Base-by-base conservation (phyloP, 371 early-diverging fungal species). In the Dinochytrium kinnereticum region DNA sequence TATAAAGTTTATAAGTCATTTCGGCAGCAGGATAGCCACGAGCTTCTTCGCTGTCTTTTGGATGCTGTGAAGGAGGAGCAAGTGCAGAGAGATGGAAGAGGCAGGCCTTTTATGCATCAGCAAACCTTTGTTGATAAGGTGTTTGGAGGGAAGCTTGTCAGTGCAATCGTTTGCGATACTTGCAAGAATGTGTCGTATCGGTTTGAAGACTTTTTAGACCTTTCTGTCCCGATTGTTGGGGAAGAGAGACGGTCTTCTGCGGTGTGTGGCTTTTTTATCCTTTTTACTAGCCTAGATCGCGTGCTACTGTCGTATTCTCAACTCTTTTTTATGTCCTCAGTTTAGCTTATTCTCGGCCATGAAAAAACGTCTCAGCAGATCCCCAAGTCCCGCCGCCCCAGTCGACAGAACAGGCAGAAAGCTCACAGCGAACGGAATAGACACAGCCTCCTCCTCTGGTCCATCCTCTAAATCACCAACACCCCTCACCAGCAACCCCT, bases 11-110 rank as follows among this genome's bases (percentile, higher is more conserved):
- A 90, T 70, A 81, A 82, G 7, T 78, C 81, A 10, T 87, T 79
- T 75, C 74, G 81, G 1, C 90, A 91, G 75, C 90, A 91, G 73
- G 91, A 91, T 69, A 85, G 86, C 51, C 91, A 91, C 67, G 91
- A 91, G 73, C 77, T 91, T 31, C 79, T 91, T 80, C 78, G 91
- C 15, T 81, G 85, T 57, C 74, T 91, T 38, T 72, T 91, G 67
- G 91, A 89, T 71, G 88, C 86, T 0, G 77, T 90, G 19, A 76
- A 81, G 68, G 83, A 84, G 17, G 91, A 91, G 70, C 87, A 81
- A 44, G 13, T 66, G 0, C 74, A 75, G 3, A 30, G 75, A 31
- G 74, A 66, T 36, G 75, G 57, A 51, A 69, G 65, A 24, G 77
- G 73, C 1, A 65, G 70, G 40, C 67, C 59, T 1, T 33, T 19